phyloP scores from a whole-genome alignment of 495 filamentous ascomycete species.

The Hapsidospora chrysogenum region DNA sequence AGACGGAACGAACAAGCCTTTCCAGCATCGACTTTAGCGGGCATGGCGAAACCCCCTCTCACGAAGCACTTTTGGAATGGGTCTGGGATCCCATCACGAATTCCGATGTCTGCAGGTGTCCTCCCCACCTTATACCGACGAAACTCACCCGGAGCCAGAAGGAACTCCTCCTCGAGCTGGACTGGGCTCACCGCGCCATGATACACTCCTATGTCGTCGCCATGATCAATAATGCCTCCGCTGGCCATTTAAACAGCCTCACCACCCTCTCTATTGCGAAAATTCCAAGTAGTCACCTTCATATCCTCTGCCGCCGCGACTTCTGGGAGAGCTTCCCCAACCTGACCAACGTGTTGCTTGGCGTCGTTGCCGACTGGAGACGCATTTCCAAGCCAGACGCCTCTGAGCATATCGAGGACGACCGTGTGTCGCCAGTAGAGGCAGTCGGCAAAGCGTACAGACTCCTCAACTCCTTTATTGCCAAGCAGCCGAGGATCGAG shows the following conservation, averaged over 20 bases:
- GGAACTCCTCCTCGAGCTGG: slow-evolving; percentile 39
- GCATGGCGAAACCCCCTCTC: too few relatives aligned
- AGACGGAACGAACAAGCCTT: slow-evolving; percentile 6
- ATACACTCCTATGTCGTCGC: slow-evolving; percentile 37
- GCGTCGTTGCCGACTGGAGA: slow-evolving; percentile 38
- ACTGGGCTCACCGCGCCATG: slow-evolving; percentile 41
- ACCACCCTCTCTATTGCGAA: slow-evolving; percentile 32
- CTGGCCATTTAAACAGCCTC: slow-evolving; percentile 18
- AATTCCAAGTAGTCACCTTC: slow-evolving; percentile 30
- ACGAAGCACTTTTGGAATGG: too few relatives aligned
- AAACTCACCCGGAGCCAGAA: slow-evolving; percentile 32
- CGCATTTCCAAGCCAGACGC: slow-evolving; percentile 19
- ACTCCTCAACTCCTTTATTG: slow-evolving; percentile 24
- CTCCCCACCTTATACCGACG: slow-evolving; percentile 19
- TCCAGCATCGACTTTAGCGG: slow-evolving; percentile 1
- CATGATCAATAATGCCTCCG: slow-evolving; percentile 27
- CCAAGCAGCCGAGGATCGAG: slow-evolving; percentile 20
- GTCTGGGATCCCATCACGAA: neutral
- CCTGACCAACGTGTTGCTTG: slow-evolving; percentile 25
- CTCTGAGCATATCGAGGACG: slow-evolving; percentile 17
- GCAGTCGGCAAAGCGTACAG: slow-evolving; percentile 23
- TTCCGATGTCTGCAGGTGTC: too few relatives aligned
- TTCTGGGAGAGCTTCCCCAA: slow-evolving; percentile 34
- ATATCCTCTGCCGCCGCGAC: slow-evolving; percentile 21
- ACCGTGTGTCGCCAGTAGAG: slow-evolving; percentile 20